Evolutionary conservation across 768 basidiomycete species (phyloP).

Genomic region (Mycena indigotica): DNA sequence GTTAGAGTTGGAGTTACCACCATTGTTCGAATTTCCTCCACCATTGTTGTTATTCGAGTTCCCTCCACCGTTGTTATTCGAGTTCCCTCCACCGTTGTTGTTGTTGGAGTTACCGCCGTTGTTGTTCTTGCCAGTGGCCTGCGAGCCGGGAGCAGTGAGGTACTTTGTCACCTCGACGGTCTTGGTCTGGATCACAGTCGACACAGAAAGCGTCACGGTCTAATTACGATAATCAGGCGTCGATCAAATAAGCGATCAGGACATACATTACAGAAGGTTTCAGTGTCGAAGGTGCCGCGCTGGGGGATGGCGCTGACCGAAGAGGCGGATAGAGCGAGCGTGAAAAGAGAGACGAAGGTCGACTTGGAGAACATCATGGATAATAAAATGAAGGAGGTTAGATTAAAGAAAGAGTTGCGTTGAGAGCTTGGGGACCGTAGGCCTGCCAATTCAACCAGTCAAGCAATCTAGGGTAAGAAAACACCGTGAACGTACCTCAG

Average conservation of each 20-base stretch:
- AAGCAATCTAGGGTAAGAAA: no score
- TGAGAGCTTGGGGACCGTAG: slow-evolving; percentile 15
- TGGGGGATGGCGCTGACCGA: slow-evolving; percentile 7
- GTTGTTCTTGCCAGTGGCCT: slow-evolving; percentile 10
- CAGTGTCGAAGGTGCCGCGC: slow-evolving; percentile 3
- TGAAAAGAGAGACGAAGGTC: slow-evolving; percentile 15
- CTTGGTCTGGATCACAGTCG: slow-evolving; percentile 6
- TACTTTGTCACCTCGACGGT: slow-evolving; percentile 7
- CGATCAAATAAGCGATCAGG: no score
- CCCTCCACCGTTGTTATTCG: slow-evolving; percentile 12
- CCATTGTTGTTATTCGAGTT: not conserved
- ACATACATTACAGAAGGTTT: slow-evolving; percentile 17
- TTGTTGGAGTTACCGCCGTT: slow-evolving; percentile 25
- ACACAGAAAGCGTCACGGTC: slow-evolving; percentile 12
- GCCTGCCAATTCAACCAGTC: slow-evolving; percentile 1
- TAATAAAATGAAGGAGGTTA: not conserved
- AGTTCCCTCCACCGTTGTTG: slow-evolving; percentile 19
- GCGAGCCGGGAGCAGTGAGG: slow-evolving; percentile 1
- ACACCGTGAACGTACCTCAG: not conserved
- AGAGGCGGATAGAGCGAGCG: slow-evolving; percentile 8
- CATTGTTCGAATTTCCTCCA: not conserved
- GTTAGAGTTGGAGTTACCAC: not conserved
- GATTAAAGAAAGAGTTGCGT: slow-evolving; percentile 13
- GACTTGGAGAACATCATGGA: slow-evolving; percentile 18
- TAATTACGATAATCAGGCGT: no score